Conservation (phyloP, 495 filamentous ascomycete species). For the Aspergillus diversus region DNA sequence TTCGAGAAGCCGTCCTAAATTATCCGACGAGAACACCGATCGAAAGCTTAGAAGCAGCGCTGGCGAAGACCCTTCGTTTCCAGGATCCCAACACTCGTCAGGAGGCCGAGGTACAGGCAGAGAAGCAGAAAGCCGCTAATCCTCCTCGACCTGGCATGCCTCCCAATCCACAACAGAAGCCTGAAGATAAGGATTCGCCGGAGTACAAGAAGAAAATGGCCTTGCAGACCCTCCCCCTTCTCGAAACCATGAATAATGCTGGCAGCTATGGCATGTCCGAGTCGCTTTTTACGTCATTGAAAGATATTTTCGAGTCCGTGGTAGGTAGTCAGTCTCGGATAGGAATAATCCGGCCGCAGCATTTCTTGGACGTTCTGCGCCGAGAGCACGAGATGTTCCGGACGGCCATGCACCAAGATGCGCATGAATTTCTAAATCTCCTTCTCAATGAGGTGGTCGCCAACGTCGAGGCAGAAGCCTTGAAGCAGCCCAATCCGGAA, state of each 20-base stretch:
- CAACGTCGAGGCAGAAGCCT: constrained; percentile 84
- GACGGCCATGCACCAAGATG: constrained; percentile 95
- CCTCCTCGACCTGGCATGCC: constrained; percentile 50
- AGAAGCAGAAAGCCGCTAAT: constrained; percentile 46
- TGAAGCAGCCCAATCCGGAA: constrained; percentile 48
- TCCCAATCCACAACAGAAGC: constrained; percentile 65
- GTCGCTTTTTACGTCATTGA: constrained; percentile 88
- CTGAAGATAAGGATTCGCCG: constrained; percentile 79
- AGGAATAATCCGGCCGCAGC: constrained; percentile 89
- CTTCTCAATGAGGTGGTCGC: constrained; percentile 95
- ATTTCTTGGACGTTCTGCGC: constrained; percentile 91
- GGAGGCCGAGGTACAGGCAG: constrained; percentile 47
- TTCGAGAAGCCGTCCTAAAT: constrained; percentile 92
- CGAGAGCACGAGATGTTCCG: constrained; percentile 98
- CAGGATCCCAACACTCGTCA: constrained; percentile 44
- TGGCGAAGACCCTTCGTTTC: constrained; percentile 50
- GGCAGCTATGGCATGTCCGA: constrained; percentile 89
- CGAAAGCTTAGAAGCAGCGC: constrained; percentile 53
- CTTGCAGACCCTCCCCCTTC: constrained; percentile 79
- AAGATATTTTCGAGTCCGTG: constrained; percentile 94
- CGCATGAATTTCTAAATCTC: constrained; percentile 94
- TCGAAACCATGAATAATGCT: constrained; percentile 80
- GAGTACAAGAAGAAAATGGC: constrained; percentile 98
- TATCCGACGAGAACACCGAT: constrained; percentile 73
- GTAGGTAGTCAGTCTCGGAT: constrained; percentile 80